Conservation (phyloP, 1,284 basidiomycete genomes). For the Trametes sp. region DNA sequence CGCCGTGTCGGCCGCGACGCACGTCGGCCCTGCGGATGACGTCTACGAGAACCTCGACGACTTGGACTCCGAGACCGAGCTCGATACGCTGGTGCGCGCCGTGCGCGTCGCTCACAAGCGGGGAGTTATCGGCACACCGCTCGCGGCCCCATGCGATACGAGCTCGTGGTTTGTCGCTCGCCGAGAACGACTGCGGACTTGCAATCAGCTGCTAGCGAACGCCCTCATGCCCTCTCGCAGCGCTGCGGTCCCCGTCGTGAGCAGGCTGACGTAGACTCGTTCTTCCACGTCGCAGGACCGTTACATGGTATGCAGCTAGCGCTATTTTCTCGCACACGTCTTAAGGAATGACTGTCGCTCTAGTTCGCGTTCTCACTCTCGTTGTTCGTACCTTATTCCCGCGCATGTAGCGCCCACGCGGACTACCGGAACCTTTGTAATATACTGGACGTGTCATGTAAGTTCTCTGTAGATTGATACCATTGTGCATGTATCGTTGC, state of each 20-base stretch:
- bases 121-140: constrained; percentile 55
- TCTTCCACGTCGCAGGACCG: too few species aligned
- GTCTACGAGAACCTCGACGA: constrained; percentile 80
- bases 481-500: neutral
- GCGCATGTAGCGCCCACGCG: neutral
- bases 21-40: constrained; percentile 53
- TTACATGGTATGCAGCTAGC: neutral
- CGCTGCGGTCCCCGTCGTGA: constrained; percentile 26
- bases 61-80: constrained; percentile 79
- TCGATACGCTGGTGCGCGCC: constrained; percentile 61
- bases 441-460: neutral
- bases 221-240: constrained; percentile 52
- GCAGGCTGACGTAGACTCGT: constrained; percentile 22
- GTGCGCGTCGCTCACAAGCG: constrained; percentile 63
- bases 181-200: constrained; percentile 74
- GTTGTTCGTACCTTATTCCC: neutral
- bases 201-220: constrained; percentile 67
- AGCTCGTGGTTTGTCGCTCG: constrained; percentile 78
- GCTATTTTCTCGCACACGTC: too few species aligned
- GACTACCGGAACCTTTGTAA: neutral
- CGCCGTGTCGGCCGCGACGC: constrained; percentile 37
- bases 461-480: neutral
- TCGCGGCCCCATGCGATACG: constrained; percentile 57
- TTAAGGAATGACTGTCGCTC: too few species aligned
- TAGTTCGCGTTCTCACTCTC: neutral